Conservation (phyloP, 345 rosid genomes). For the Arabis alpina region DNA sequence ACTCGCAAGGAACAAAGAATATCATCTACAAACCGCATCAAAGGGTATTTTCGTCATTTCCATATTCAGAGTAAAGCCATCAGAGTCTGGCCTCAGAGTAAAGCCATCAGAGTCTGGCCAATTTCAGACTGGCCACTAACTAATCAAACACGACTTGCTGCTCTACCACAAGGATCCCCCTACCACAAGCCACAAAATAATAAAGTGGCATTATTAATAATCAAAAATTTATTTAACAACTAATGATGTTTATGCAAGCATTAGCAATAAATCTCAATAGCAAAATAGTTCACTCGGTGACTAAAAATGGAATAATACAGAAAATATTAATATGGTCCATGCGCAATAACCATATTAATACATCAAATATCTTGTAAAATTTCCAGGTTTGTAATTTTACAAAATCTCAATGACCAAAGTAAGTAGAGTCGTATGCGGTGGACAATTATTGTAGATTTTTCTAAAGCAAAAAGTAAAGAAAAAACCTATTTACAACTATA, state of each 20-base stretch:
- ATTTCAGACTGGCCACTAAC: slow-evolving; percentile 31
- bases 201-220: background rate
- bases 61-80: slow-evolving; percentile 25
- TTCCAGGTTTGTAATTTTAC: background rate
- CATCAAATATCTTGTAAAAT: background rate
- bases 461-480: background rate
- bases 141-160: slow-evolving; percentile 24
- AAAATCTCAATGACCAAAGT: background rate
- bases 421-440: background rate
- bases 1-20: slow-evolving; percentile 17
- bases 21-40: background rate
- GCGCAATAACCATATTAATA: background rate
- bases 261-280: background rate
- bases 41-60: slow-evolving; percentile 19
- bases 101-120: slow-evolving; percentile 34
- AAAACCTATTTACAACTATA: background rate
- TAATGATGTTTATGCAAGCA: background rate
- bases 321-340: no score
- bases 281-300: background rate
- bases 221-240: background rate
- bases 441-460: background rate
- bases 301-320: no score
- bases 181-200: slow-evolving; percentile 32
- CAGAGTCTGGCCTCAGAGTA: slow-evolving; percentile 8
- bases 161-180: slow-evolving; percentile 24